Percentiles rank a stretch among this genome's conserved stretches.
phyloP scores from a whole-genome alignment of 352 stramenopile species.

The Pythium folliculosum region DNA sequence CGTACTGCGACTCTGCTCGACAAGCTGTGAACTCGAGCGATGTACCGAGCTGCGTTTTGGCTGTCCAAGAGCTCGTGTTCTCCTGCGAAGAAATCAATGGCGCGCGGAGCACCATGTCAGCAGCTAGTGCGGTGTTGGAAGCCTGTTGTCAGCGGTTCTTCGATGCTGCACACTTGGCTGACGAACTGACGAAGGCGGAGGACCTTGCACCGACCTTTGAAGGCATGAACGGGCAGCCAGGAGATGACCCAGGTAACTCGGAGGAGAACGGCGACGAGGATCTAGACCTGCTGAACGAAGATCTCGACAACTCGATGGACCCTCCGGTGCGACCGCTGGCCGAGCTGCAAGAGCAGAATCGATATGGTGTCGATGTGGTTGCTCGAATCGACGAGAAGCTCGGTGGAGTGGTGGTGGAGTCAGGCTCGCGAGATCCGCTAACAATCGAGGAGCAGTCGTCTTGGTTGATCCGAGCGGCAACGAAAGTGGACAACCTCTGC shows the following conservation, averaged over 20 bases:
- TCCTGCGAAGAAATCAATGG: neutral
- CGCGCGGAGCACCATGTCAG: constrained; percentile 13
- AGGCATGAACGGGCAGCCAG: constrained; percentile 5
- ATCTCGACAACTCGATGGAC: neutral
- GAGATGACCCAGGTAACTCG: neutral
- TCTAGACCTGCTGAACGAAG: constrained; percentile 12
- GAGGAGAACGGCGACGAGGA: constrained; percentile 8
- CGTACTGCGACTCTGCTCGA: neutral
- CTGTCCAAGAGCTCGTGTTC: constrained; percentile 1
- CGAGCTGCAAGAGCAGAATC: constrained; percentile 42
- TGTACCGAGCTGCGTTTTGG: constrained; percentile 2
- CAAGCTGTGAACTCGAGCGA: neutral
- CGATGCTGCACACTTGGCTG: constrained; percentile 62
- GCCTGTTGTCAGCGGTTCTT: constrained; percentile 65
- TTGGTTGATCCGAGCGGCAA: constrained; percentile 80
- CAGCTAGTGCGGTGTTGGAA: constrained; percentile 40
- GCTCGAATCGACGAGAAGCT: constrained; percentile 79
- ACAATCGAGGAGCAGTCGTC: constrained; percentile 75
- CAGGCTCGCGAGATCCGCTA: constrained; percentile 32
- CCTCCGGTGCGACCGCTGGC: constrained; percentile 14
- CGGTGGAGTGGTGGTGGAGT: constrained; percentile 48
- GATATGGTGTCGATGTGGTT: constrained; percentile 64
- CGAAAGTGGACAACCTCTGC: constrained; percentile 80
- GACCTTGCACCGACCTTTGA: constrained; percentile 5
- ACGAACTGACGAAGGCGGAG: constrained; percentile 45